Evolutionary conservation across 768 basidiomycete genomes (phyloP).

Genomic region (Lentinula sp.): DNA sequence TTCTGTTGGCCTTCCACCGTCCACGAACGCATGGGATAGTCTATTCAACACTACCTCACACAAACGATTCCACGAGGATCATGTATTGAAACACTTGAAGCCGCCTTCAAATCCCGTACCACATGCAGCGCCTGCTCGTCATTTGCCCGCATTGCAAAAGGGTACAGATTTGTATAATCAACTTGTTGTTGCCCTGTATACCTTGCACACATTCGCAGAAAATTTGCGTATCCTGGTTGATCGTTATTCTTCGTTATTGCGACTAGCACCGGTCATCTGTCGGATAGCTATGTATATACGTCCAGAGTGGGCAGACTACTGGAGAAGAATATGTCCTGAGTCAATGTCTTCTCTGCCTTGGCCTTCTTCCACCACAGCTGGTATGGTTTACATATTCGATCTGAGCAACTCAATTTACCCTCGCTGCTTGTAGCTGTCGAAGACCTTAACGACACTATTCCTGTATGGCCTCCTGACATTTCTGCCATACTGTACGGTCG

Average conservation of each 20-base stretch:
- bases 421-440: constrained; percentile 27
- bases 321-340: constrained; percentile 76
- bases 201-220: constrained; percentile 76
- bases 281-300: constrained; percentile 56
- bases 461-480: constrained; percentile 76
- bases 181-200: constrained; percentile 58
- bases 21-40: constrained; percentile 35
- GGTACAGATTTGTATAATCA: constrained; percentile 21
- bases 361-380: constrained; percentile 41
- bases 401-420: not conserved
- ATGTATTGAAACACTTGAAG: constrained; percentile 40
- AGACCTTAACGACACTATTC: constrained; percentile 62
- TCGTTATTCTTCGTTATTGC: constrained; percentile 47
- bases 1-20: not conserved
- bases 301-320: constrained; percentile 90
- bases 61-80: constrained; percentile 52
- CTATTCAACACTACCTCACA: constrained; percentile 39
- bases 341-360: constrained; percentile 40
- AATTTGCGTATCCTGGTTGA: constrained; percentile 55
- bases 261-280: constrained; percentile 59
- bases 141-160: not conserved
- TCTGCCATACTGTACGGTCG: constrained; percentile 57
- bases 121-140: constrained; percentile 13
- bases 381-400: constrained; percentile 23
- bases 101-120: constrained; percentile 18